A percentile compares a stretch with the other conserved stretches of the same genome.
These are phyloP conservation scores for Blastobotrys arbuscula DNA, from an alignment of 1,139 yeast species.

Conservation along the genomic window DNA sequence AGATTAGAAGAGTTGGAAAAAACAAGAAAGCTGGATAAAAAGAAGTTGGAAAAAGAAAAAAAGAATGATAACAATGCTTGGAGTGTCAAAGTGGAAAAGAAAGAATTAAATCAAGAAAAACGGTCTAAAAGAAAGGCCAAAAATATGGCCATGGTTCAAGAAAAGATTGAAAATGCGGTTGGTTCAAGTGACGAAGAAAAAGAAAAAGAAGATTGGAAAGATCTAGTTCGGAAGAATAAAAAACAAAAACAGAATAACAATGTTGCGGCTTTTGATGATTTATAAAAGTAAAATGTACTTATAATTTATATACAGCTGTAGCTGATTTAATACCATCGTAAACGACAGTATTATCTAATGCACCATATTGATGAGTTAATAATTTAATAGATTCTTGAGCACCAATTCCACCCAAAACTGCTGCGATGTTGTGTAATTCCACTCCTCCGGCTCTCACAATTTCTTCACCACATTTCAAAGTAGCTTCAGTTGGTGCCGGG, in stretches of 20 bases:
- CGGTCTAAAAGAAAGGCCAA: slow-evolving; percentile 56
- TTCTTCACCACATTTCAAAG: slow-evolving; percentile 16
- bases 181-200: slow-evolving; percentile 43
- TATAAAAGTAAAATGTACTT: slow-evolving; percentile 46
- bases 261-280: slow-evolving; percentile 68
- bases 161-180: slow-evolving; percentile 24
- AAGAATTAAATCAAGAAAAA: slow-evolving; percentile 59
- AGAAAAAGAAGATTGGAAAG: slow-evolving; percentile 80
- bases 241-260: slow-evolving; percentile 41
- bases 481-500: background rate
- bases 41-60: slow-evolving; percentile 38
- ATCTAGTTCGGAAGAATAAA: slow-evolving; percentile 60
- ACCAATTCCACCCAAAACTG: slow-evolving; percentile 71
- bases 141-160: slow-evolving; percentile 48
- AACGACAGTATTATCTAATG: slow-evolving; percentile 58
- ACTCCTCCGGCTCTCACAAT: slow-evolving; percentile 36
- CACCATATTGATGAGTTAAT: slow-evolving; percentile 65
- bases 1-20: slow-evolving; percentile 55
- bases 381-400: slow-evolving; percentile 58
- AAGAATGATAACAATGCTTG: slow-evolving; percentile 66
- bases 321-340: slow-evolving; percentile 61
- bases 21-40: background rate
- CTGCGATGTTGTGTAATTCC: slow-evolving; percentile 44
- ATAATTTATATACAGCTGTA: slow-evolving; percentile 48
- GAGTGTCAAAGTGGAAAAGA: slow-evolving; percentile 65